These are phyloP conservation scores for Cladophialophora psammophila DNA, from an alignment of 2,329 filamentous ascomycete genomes.

Conservation along the genomic window DNA sequence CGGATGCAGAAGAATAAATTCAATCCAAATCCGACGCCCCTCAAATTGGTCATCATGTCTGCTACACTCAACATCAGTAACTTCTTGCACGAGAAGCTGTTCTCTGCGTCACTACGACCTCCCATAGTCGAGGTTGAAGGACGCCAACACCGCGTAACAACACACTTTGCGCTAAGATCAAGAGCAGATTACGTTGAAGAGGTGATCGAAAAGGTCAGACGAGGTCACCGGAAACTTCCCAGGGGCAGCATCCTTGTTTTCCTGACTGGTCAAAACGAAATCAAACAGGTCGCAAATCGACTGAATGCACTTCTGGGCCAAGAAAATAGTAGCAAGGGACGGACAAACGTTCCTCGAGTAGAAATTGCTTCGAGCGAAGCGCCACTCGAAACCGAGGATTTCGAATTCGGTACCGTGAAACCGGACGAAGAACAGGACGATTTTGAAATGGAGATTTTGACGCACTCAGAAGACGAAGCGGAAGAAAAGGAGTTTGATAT, in stretches of 20 bases:
- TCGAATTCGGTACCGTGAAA: conserved; percentile 74
- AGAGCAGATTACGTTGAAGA: conserved; percentile 90
- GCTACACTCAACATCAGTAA: conserved; percentile 91
- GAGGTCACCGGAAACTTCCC: conserved; percentile 88
- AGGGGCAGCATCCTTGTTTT: conserved; percentile 93
- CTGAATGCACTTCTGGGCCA: conserved; percentile 59
- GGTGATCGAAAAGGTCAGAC: conserved; percentile 82
- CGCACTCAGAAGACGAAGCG: conserved; percentile 64
- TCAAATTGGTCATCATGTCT: conserved; percentile 98
- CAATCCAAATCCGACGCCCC: conserved; percentile 72
- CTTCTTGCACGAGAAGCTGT: conserved; percentile 86
- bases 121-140: conserved; percentile 90
- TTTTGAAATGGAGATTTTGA: conserved; percentile 65
- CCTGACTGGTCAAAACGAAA: conserved; percentile 92
- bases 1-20: conserved; percentile 77
- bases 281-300: conserved; percentile 79
- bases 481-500: conserved; percentile 70
- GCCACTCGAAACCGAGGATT: conserved; percentile 82
- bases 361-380: conserved; percentile 78
- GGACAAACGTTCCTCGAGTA: conserved; percentile 67
- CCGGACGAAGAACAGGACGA: conserved; percentile 59
- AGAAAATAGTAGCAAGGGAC: conserved; percentile 30
- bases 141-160: conserved; percentile 86
- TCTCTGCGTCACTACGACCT: conserved; percentile 70
- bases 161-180: conserved; percentile 86